These are phyloP conservation scores for Amanita thiersii DNA, from an alignment of 768 basidiomycete genomes.

Conservation along the genomic window DNA sequence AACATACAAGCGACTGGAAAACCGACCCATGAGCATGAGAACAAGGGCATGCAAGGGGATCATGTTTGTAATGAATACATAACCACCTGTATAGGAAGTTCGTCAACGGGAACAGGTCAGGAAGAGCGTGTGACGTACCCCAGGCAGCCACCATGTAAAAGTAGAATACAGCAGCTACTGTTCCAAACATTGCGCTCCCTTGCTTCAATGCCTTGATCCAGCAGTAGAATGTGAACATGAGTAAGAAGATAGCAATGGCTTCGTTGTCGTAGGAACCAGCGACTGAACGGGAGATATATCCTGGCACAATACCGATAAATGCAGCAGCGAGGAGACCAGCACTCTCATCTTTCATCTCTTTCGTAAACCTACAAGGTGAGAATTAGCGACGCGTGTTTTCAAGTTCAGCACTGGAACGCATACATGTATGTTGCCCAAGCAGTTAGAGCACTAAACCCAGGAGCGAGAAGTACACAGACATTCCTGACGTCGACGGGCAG, in stretches of 20 bases:
- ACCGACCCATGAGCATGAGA: conserved; percentile 94
- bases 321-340: conserved; percentile 96
- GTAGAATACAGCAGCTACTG: conserved; percentile 90
- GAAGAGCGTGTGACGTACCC: too few species aligned
- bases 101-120: too few species aligned
- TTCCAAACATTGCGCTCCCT: conserved; percentile 89
- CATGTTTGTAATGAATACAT: conserved; percentile 99
- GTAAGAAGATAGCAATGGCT: conserved; percentile 98
- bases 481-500: conserved; percentile 97
- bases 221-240: conserved; percentile 97
- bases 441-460: conserved; percentile 93
- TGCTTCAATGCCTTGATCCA: conserved; percentile 97
- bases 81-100: conserved; percentile 55
- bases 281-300: conserved; percentile 98
- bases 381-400: background rate
- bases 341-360: conserved; percentile 91
- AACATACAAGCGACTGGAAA: conserved; percentile 84
- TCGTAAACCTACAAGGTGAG: conserved; percentile 67
- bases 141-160: conserved; percentile 99
- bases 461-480: conserved; percentile 93
- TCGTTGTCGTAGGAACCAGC: conserved; percentile 99
- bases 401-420: conserved; percentile 18
- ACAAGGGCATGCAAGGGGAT: conserved; percentile 95
- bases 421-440: conserved; percentile 96
- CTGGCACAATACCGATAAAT: conserved; percentile 96